Conservation (phyloP, 257 asterid species). For the Buddleja alternifolia region DNA sequence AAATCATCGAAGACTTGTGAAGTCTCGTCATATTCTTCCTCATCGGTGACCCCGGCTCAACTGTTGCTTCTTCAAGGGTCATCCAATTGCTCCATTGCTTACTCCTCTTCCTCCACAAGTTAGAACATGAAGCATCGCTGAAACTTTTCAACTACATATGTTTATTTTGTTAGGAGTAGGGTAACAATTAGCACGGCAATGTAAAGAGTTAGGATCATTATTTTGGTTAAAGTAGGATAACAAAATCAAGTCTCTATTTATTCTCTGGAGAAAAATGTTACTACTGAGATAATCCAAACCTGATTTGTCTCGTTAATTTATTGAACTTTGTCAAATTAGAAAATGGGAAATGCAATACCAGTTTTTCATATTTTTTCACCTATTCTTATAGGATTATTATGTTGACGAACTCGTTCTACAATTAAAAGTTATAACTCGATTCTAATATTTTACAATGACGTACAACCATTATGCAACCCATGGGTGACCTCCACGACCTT, state of each 20-base stretch:
- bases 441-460: too few relatives aligned
- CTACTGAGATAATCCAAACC: too few relatives aligned
- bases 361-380: too few relatives aligned
- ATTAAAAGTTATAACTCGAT: too few relatives aligned
- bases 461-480: too few relatives aligned
- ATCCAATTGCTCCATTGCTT: conserved; percentile 44
- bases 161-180: background rate
- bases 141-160: background rate
- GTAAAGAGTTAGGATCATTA: conserved; percentile 26
- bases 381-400: too few relatives aligned
- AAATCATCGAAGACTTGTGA: conserved; percentile 26
- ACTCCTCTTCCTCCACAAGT: conserved; percentile 54
- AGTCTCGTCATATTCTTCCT: conserved; percentile 35
- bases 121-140: conserved; percentile 30
- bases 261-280: too few relatives aligned
- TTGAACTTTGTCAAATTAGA: too few relatives aligned
- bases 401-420: too few relatives aligned
- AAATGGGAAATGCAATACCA: too few relatives aligned
- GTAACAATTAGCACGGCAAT: conserved; percentile 28
- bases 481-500: too few relatives aligned
- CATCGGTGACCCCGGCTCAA: conserved; percentile 50
- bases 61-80: conserved; percentile 54
- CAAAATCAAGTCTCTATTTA: conserved; percentile 6
- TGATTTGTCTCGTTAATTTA: too few relatives aligned
- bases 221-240: conserved; percentile 22